Evolutionary conservation across 176 grass and related monocot species (phyloP).

Genomic region (Ensete glaucum): DNA sequence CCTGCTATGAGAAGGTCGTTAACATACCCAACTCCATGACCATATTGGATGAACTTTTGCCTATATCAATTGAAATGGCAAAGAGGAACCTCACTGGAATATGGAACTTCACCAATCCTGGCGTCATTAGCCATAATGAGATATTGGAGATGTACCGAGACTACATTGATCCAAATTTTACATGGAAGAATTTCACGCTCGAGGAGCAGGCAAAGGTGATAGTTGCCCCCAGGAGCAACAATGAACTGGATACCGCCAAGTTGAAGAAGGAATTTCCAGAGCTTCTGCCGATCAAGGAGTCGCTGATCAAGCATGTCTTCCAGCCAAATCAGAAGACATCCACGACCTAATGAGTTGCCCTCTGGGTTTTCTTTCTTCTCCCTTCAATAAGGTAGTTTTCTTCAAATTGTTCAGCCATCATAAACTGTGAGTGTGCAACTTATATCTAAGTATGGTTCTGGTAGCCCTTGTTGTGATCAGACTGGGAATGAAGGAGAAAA

Average conservation of each 20-base stretch:
- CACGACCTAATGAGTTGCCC: background rate
- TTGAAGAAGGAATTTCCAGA: constrained; percentile 13
- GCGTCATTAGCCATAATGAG: constrained; percentile 9
- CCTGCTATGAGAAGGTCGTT: constrained; percentile 12
- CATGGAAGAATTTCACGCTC: constrained; percentile 15
- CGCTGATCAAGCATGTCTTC: constrained; percentile 12
- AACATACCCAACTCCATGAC: constrained; percentile 17
- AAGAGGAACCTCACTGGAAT: constrained; percentile 14
- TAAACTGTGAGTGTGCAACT: background rate
- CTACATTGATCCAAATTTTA: constrained; percentile 11
- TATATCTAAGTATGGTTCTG: background rate
- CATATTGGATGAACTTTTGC: constrained; percentile 17
- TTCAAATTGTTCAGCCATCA: background rate
- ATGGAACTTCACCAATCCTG: constrained; percentile 20
- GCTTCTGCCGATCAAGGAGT: constrained; percentile 12
- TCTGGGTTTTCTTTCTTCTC: background rate
- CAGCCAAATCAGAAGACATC: constrained; percentile 12
- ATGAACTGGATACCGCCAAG: constrained; percentile 11
- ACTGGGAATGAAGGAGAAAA: background rate
- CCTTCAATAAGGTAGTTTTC: constrained; percentile 1
- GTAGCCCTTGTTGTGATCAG: background rate
- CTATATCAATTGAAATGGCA: constrained; percentile 14
- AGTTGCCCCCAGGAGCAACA: constrained; percentile 16
- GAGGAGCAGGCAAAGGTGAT: constrained; percentile 14
- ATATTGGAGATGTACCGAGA: constrained; percentile 15